phyloP scores from a whole-genome alignment of 768 basidiomycete genomes.

The Gymnopilus dilepis region DNA sequence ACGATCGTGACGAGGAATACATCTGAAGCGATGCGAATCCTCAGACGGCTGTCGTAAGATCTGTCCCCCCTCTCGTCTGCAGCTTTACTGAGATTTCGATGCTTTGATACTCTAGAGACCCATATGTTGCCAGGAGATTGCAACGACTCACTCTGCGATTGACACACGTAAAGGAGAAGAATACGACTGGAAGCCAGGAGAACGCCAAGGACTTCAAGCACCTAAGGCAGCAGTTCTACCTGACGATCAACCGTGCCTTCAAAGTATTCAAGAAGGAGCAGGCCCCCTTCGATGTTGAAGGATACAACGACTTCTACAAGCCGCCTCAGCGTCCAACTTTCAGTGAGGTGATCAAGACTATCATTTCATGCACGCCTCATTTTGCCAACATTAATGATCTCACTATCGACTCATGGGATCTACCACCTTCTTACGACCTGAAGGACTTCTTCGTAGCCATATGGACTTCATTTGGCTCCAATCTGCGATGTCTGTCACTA shows the following conservation, averaged over 20 bases:
- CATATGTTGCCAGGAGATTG: slow-evolving; percentile 30
- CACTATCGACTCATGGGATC: slow-evolving; percentile 42
- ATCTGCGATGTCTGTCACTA: slow-evolving; percentile 39
- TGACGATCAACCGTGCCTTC: slow-evolving; percentile 20
- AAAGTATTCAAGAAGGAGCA: slow-evolving; percentile 15
- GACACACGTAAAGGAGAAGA: slow-evolving; percentile 17
- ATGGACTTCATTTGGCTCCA: slow-evolving; percentile 45
- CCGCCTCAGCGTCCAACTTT: slow-evolving; percentile 23
- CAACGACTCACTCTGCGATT: slow-evolving; percentile 22
- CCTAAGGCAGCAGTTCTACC: slow-evolving; percentile 15
- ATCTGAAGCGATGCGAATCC: slow-evolving; percentile 12
- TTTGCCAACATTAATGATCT: slow-evolving; percentile 40
- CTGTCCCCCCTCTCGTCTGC: not conserved
- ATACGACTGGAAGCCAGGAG: slow-evolving; percentile 6
- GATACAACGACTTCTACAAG: not conserved
- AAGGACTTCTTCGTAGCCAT: slow-evolving; percentile 39
- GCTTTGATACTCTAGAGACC: slow-evolving; percentile 21
- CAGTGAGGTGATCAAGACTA: slow-evolving; percentile 31
- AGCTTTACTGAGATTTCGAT: not conserved
- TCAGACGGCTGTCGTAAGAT: slow-evolving; percentile 7
- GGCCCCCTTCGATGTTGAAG: slow-evolving; percentile 9
- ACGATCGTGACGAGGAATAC: slow-evolving; percentile 28
- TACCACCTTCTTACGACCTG: slow-evolving; percentile 35
- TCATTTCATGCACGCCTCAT: slow-evolving; percentile 36
- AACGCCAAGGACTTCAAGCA: slow-evolving; percentile 14